Evolutionary conservation across 2,329 filamentous ascomycete genomes (phyloP), one percentile per base, ranked within the genome.

Genomic region (Cladophialophora chaetospira): DNA sequence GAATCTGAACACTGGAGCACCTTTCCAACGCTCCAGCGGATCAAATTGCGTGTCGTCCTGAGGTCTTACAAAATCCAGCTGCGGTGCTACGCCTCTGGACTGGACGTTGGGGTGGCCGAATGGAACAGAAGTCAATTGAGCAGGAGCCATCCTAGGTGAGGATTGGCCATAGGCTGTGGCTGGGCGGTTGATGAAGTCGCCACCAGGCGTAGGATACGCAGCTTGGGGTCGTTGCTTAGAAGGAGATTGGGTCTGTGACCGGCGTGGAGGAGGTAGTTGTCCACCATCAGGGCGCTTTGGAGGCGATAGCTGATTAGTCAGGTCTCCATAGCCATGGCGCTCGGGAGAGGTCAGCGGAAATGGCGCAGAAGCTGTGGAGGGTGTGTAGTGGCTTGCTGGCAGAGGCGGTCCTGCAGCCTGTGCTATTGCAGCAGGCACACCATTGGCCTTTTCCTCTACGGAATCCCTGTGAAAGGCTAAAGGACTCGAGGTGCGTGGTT

Each of bases 1-100:
- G 87, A 95, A 99, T 1, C 83, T 83, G 67, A 97, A 87, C 10
- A 96, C 82, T 0, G 95, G 94, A 10, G 84, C 82, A 2, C 95
- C 95, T 73, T 88, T 91, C 94, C 94, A 99, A 63, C 94, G 82
- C 70, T 96, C 82, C 5, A 99, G 77, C 2, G 87, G 85, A 73
- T 99, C 94, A 15, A 84, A 74, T 66, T 78, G 75, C 33, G 77
- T 77, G 44, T 82, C 82, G 63, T 79, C 83, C 45, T 74, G 75
- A 3, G 84, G 84, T 4, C 75, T 65, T 49, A 86, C 79, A 58
- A 82, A 85, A 17, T 79, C 75, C 13, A 84, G 71, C 21, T 80
- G 76, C 23, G 77, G 73, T 11, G 78, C 79, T 38, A 77, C 72
- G 43, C 77, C 73, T 33, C 73, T 71, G 26, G 70, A 70, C 35